Base-by-base conservation (phyloP, 2,329 filamentous ascomycete genomes). In the Ustulina deusta region DNA sequence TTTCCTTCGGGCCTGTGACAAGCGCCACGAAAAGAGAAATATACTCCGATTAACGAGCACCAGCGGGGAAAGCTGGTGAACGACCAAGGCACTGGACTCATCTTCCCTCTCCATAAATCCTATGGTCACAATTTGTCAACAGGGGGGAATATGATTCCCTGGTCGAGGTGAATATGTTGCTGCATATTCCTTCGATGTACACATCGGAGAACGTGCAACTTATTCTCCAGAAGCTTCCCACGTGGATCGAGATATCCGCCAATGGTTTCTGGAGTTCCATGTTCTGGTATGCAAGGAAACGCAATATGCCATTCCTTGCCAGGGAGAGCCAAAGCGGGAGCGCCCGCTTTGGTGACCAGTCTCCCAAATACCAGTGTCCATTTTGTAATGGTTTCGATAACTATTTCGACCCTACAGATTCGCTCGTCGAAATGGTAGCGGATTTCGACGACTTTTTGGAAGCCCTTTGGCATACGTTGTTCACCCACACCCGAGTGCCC, bases 331-430 rank as follows among this genome's bases (percentile, higher is more conserved):
- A 29, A n/a, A n/a, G 20, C 25, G 20, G 4, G 49, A 46, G 15
- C 34, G 9, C 44, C 13, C 54, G 25, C 25, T 63, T 63, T n/a
- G 51, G 49, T 42, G 15, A 13, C 13, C 25, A 20, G 9, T 67
- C 38, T 40, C 65, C 60, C 5, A 51, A 15, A 42, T 68, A 68
- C 22, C 42, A 65, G n/a, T 68, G 65, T 11, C 65, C 65, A 6
- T 65, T 61, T 25, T 68, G 65, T 20, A 32, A 61, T 11, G 65
- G 65, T 13, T 68, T 68, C 27, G 65, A 64, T 17, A 64, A 68
- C 34, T 46, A 61, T 42, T 17, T 59, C 2, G 6, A 36, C 3
- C 29, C 36, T 29, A 3, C 11, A 10, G 34, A 25, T 36, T n/a
- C 25, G 9, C 3, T 25, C 7, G n/a, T 34, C 9, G 58, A 51